A percentile compares a stretch with the other conserved stretches of the same genome.
phyloP scores from a whole-genome alignment of 1,284 basidiomycete species.

The Ganoderma sinense region DNA sequence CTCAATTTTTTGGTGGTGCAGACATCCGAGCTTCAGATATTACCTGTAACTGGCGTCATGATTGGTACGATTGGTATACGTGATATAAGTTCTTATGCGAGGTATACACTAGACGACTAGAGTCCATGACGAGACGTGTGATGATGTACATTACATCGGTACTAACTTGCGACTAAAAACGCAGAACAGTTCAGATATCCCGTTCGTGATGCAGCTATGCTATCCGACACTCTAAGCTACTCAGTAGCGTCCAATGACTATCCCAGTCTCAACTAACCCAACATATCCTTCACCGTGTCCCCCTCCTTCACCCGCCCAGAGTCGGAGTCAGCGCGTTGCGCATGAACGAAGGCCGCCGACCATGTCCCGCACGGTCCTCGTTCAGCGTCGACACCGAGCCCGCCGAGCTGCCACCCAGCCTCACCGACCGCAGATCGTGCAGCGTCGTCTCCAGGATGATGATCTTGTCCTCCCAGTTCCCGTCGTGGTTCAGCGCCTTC shows the following conservation, averaged over 20 bases:
- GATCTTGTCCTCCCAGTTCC: slow-evolving; percentile 31
- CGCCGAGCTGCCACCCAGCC: background rate
- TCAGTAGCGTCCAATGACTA: background rate
- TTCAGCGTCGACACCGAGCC: background rate
- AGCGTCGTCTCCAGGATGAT: slow-evolving; percentile 22
- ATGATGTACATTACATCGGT: background rate
- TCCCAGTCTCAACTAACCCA: background rate
- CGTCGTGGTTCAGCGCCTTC: slow-evolving; percentile 17
- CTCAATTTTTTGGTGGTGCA: slow-evolving; percentile 9
- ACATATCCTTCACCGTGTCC: background rate
- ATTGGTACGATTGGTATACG: too few relatives aligned
- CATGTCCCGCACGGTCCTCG: background rate
- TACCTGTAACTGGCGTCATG: slow-evolving; percentile 22
- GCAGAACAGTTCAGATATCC: background rate
- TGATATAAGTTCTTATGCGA: too few relatives aligned
- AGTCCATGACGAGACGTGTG: background rate
- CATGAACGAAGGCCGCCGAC: slow-evolving; percentile 19
- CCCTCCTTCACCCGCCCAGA: background rate
- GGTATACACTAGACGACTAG: background rate
- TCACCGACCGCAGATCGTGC: slow-evolving; percentile 14
- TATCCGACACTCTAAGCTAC: background rate
- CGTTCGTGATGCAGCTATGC: background rate
- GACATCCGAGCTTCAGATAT: slow-evolving; percentile 41
- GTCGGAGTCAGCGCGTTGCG: slow-evolving; percentile 5
- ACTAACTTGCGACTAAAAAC: background rate